These are phyloP conservation scores for Suillus discolor DNA, from an alignment of 768 basidiomycete species.

Conservation along the genomic window DNA sequence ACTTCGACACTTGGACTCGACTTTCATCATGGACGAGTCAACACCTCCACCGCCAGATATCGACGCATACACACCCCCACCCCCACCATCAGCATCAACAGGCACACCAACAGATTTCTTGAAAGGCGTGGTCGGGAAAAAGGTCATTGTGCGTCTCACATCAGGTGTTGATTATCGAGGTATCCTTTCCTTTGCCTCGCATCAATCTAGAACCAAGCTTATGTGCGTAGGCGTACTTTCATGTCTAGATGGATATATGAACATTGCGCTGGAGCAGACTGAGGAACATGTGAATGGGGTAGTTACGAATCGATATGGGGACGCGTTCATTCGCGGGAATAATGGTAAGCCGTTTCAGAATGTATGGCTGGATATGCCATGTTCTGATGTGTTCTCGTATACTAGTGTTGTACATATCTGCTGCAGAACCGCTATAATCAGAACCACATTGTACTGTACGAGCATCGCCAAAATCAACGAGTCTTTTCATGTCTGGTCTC, in stretches of 20 bases:
- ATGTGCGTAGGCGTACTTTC: constrained; percentile 76
- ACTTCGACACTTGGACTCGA: background rate
- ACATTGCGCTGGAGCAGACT: constrained; percentile 96
- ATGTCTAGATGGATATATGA: constrained; percentile 99
- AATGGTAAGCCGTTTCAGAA: constrained; percentile 60
- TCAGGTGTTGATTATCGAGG: constrained; percentile 95
- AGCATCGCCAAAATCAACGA: no score
- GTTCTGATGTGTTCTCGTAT: background rate
- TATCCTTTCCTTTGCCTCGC: constrained; percentile 30
- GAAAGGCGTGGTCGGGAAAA: constrained; percentile 95
- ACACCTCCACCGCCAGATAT: no score
- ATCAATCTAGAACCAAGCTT: background rate
- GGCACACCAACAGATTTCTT: constrained; percentile 93
- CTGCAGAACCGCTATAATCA: constrained; percentile 57
- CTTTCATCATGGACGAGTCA: no score
- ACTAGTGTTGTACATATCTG: constrained; percentile 78
- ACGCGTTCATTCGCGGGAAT: constrained; percentile 94
- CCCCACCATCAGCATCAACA: constrained; percentile 41
- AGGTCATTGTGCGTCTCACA: constrained; percentile 87
- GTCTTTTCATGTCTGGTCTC: no score
- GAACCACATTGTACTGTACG: background rate
- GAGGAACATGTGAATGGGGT: constrained; percentile 91
- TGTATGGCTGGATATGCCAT: background rate
- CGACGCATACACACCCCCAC: no score
- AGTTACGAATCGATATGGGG: constrained; percentile 90